Base-by-base conservation (phyloP, 768 basidiomycete genomes). In the Tubosaeta sp. region DNA sequence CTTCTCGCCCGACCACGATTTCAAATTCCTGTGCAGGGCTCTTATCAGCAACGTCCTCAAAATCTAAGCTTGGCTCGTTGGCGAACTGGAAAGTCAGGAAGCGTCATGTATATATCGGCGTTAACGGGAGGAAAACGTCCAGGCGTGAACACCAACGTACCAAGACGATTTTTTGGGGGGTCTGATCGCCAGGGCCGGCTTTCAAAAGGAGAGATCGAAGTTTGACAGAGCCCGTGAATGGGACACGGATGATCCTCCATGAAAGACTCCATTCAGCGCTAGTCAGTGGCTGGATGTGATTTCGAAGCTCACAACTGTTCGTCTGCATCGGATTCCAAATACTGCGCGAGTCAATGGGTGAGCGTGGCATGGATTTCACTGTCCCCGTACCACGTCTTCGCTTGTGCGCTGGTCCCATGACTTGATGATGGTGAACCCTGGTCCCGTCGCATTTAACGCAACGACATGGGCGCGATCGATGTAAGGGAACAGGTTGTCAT, bases 181-280 rank as follows among this genome's bases (percentile, higher is more conserved):
- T 93, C 59, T 86, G 80, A 35, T 84, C 85, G 0, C 73, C 76
- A 1, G 94, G 91, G 7, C 94, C 94, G 4, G 90, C 75, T 69
- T 94, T 94, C 54, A 96, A 67, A 3, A 93, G 79, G 35, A 96
- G 73, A 22, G 87, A 82, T 21, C 87, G 83, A 38, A 95, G 78
- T 59, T 87, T 90, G 41, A 95, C 88, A 14, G 87, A 84, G 9
- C 88, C 86, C 0, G 86, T 92, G 68, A 96, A 95, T 1, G 94
- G 93, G 24, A 96, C 66, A 44, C 86, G 87, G 46, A 93, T 69
- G 57, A 92, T 90, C 59, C 90, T 91, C 57, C 31, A 46, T n/a
- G 24, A 43, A 35, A 50, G 34, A 19, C 19, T 16, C 9, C 40
- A 31, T 50, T 60, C 46, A 59, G 47, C 45, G 41, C 11, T 21